Percentiles rank a stretch among this genome's conserved stretches.
Conservation (phyloP, 805 yeast genomes). For the Candida ascalaphidarum region DNA sequence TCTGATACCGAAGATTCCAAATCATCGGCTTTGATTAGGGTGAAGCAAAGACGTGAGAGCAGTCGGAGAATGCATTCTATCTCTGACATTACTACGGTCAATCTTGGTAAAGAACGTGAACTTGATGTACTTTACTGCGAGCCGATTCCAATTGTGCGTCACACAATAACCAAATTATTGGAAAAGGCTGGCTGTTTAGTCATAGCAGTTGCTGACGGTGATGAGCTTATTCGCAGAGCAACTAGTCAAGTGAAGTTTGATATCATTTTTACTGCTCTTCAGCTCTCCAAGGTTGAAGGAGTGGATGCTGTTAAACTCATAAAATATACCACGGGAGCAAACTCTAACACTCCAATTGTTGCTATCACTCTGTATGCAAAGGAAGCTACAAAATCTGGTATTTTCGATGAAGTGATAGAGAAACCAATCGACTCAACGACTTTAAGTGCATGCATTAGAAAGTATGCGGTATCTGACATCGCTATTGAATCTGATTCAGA, state of each 20-base stretch:
- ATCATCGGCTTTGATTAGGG: conserved; percentile 41
- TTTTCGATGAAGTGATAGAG: conserved; percentile 64
- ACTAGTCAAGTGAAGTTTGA: conserved; percentile 83
- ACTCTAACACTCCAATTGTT: conserved; percentile 67
- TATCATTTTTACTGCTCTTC: conserved; percentile 67
- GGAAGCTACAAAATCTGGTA: conserved; percentile 49
- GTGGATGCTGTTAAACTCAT: conserved; percentile 72
- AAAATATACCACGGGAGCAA: conserved; percentile 67
- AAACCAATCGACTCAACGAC: conserved; percentile 44
- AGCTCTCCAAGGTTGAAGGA: conserved; percentile 58
- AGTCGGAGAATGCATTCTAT: conserved; percentile 19
- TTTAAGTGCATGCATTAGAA: conserved; percentile 14
- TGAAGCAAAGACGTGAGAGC: conserved; percentile 47
- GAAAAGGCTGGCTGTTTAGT: conserved; percentile 73
- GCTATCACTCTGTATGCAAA: conserved; percentile 65
- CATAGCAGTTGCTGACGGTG: conserved; percentile 68
- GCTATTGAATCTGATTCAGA: conserved; percentile 20
- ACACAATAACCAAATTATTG: conserved; percentile 53
- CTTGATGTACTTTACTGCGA: conserved; percentile 77
- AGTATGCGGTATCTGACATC: conserved; percentile 12
- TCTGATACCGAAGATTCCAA: conserved; percentile 61
- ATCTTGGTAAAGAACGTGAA: conserved; percentile 10
- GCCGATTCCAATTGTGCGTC: conserved; percentile 76
- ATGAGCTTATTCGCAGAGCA: conserved; percentile 72
- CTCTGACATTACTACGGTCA: neutral